A percentile compares a stretch with the other conserved stretches of the same genome.
Conservation (phyloP, 208 protist species). For the Acanthamoeba culbertsoni region DNA sequence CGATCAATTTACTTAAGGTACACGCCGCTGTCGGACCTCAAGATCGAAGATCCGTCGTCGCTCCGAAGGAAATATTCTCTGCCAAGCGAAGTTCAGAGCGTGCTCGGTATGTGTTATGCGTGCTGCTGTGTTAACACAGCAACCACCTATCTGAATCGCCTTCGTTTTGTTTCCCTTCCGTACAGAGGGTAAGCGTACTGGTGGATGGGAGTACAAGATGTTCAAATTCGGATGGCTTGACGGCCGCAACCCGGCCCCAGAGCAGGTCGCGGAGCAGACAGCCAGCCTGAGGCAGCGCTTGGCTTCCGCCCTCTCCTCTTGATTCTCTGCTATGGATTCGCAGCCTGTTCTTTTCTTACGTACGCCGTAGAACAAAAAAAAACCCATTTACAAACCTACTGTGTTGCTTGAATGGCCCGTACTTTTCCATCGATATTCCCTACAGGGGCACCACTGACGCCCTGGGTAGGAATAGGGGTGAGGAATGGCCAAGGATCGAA, state of each 20-base stretch:
- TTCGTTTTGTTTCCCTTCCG: background rate
- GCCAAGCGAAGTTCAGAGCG: background rate
- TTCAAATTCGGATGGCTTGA: constrained; percentile 6
- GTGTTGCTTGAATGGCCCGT: no score
- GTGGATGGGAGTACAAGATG: constrained; percentile 48
- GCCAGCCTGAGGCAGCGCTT: background rate
- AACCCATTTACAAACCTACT: no score
- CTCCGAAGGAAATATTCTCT: constrained; percentile 4
- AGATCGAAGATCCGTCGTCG: background rate
- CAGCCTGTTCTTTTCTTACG: no score
- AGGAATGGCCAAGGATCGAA: no score
- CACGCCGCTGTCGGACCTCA: background rate
- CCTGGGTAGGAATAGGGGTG: no score
- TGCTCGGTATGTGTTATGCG: background rate
- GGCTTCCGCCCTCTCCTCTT: background rate
- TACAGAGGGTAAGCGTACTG: background rate
- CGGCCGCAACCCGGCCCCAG: background rate
- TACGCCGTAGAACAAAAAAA: no score
- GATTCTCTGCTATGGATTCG: no score
- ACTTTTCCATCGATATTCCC: no score
- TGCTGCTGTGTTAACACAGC: background rate
- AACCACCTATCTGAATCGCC: background rate
- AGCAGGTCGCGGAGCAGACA: background rate
- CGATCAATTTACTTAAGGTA: no score
- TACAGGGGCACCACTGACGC: no score